Evolutionary conservation across 345 rosid species (phyloP).

Genomic region (Gossypium mustelinum): DNA sequence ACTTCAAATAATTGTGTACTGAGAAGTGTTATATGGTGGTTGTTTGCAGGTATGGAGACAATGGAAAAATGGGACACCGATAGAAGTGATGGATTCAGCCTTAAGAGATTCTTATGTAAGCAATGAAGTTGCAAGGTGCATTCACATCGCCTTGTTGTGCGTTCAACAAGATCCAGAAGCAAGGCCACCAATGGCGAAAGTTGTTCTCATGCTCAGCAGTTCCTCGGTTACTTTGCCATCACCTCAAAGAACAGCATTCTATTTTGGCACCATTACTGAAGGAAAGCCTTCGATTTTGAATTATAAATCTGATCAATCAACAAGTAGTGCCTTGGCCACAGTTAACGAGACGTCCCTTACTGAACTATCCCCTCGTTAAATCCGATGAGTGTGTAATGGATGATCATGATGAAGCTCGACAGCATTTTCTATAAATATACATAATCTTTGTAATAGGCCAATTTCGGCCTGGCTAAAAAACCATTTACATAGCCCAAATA

Average conservation of each 20-base stretch:
- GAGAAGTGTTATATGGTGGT: not conserved
- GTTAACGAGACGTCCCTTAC: slow-evolving; percentile 13
- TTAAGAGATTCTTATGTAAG: not conserved
- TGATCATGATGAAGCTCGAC: too few relatives aligned
- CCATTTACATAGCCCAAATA: too few relatives aligned
- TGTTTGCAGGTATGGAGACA: slow-evolving; percentile 12
- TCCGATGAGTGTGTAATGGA: not conserved
- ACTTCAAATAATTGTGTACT: not conserved
- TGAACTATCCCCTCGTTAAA: slow-evolving; percentile 13
- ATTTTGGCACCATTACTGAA: not conserved
- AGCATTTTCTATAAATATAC: too few relatives aligned
- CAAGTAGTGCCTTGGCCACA: not conserved
- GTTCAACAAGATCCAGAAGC: slow-evolving; percentile 5
- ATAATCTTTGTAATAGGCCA: too few relatives aligned
- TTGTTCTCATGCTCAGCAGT: slow-evolving; percentile 17
- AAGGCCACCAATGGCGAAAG: slow-evolving; percentile 10
- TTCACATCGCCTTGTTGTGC: slow-evolving; percentile 15
- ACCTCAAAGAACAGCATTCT: slow-evolving; percentile 26
- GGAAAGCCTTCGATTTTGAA: not conserved
- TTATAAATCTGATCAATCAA: not conserved
- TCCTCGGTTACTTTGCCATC: slow-evolving; percentile 19
- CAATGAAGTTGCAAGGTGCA: slow-evolving; percentile 10
- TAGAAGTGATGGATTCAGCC: not conserved
- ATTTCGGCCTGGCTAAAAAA: too few relatives aligned
- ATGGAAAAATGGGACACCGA: slow-evolving; percentile 9